These are phyloP conservation scores for Clavariopsis aquatica DNA, from an alignment of 495 filamentous ascomycete genomes.

Conservation along the genomic window DNA sequence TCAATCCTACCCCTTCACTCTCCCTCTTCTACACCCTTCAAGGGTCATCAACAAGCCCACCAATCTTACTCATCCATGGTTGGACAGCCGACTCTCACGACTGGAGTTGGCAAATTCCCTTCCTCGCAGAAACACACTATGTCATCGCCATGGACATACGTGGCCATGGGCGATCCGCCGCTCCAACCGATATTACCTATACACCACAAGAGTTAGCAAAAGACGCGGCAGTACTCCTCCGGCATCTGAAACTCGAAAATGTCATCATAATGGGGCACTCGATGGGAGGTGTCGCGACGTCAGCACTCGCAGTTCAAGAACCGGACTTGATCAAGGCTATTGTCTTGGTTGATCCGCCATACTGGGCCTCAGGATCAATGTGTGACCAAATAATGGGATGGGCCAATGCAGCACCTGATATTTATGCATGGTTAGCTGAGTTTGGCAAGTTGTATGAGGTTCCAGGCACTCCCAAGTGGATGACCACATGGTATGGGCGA, in stretches of 20 bases:
- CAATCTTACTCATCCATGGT: constrained; percentile 18
- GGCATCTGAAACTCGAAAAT: constrained; percentile 4
- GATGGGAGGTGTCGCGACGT: constrained; percentile 8
- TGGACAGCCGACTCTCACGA: constrained; percentile 11
- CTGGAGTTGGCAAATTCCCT: constrained; percentile 23
- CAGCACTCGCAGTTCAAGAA: not conserved
- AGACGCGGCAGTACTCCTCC: constrained; percentile 8
- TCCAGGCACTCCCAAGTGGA: not conserved
- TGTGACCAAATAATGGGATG: not conserved
- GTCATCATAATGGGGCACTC: constrained; percentile 18
- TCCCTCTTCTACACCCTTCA: constrained; percentile 17
- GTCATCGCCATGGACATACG: constrained; percentile 8
- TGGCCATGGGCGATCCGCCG: constrained; percentile 10
- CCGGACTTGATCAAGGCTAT: constrained; percentile 19
- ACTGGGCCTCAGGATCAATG: not conserved
- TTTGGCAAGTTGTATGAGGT: not conserved
- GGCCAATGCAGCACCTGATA: not conserved
- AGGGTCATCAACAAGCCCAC: constrained; percentile 1
- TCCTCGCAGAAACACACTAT: constrained; percentile 12
- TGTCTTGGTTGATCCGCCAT: constrained; percentile 14
- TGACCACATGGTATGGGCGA: constrained; percentile 12
- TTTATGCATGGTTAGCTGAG: not conserved
- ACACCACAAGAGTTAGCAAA: not conserved
- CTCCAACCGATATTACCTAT: constrained; percentile 3
- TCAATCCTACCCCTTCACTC: not conserved